Conservation (phyloP, 306 rosid species). For the Castanea sativa region DNA sequence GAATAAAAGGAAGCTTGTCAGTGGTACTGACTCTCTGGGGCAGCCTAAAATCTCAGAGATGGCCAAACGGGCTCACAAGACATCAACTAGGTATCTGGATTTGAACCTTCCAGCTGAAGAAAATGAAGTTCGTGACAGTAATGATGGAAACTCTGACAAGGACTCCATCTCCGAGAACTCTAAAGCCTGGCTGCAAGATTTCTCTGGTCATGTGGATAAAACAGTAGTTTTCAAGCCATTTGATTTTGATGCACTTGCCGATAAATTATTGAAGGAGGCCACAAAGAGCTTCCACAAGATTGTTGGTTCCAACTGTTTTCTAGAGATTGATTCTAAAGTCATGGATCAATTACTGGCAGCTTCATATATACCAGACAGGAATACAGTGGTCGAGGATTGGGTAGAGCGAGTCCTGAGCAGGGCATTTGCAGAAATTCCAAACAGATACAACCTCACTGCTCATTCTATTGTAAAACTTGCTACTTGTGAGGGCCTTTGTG, state of each 20-base stretch:
- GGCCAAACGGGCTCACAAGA: conserved; percentile 62
- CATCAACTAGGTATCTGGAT: conserved; percentile 56
- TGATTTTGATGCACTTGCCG: conserved; percentile 67
- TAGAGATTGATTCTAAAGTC: conserved; percentile 60
- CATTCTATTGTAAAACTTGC: conserved; percentile 54
- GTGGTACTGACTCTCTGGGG: conserved; percentile 38
- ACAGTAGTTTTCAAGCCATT: conserved; percentile 67
- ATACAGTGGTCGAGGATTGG: conserved; percentile 71
- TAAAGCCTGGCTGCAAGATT: conserved; percentile 67
- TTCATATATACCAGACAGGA: conserved; percentile 48
- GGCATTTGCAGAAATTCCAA: conserved; percentile 57
- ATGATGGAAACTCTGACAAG: conserved; percentile 34
- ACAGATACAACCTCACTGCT: conserved; percentile 40
- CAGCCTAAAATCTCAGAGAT: conserved; percentile 44
- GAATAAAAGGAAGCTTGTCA: conserved; percentile 68
- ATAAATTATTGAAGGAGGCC: conserved; percentile 45
- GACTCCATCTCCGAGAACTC: conserved; percentile 40
- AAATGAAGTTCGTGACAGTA: conserved; percentile 32
- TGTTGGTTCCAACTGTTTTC: conserved; percentile 37
- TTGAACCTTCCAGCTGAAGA: conserved; percentile 91
- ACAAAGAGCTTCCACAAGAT: conserved; percentile 46
- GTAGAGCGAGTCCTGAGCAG: conserved; percentile 58
- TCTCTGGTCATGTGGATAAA: conserved; percentile 49
- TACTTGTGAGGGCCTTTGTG: conserved; percentile 30
- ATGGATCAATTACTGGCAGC: conserved; percentile 75